Evolutionary conservation across 805 yeast species (phyloP).

Genomic region (Priceomyces fermenticarens): DNA sequence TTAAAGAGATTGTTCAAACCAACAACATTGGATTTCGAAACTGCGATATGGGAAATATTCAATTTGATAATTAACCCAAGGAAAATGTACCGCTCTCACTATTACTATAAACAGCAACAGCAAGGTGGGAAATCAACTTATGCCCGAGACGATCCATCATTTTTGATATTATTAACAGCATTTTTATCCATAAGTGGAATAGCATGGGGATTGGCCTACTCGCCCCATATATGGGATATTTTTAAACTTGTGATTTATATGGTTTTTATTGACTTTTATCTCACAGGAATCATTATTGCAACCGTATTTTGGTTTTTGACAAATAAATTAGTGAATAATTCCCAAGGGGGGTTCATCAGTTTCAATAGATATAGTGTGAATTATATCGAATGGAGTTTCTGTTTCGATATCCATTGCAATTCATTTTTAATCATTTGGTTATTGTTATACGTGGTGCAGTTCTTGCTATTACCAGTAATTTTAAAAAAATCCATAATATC

Average conservation of each 20-base stretch:
- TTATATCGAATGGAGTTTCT: constrained; percentile 85
- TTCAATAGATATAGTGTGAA: constrained; percentile 23
- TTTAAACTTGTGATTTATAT: constrained; percentile 69
- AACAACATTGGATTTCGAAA: constrained; percentile 83
- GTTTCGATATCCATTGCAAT: constrained; percentile 92
- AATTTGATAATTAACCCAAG: constrained; percentile 72
- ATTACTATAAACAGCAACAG: constrained; percentile 66
- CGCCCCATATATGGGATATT: constrained; percentile 59
- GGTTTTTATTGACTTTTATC: constrained; percentile 80
- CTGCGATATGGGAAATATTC: constrained; percentile 88
- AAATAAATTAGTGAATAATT: constrained; percentile 55
- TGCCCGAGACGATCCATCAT: constrained; percentile 92
- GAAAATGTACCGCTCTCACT: constrained; percentile 76
- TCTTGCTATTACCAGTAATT: constrained; percentile 68
- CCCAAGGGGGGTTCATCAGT: constrained; percentile 18
- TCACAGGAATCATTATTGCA: constrained; percentile 66
- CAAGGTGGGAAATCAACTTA: constrained; percentile 55
- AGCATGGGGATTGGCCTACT: constrained; percentile 87
- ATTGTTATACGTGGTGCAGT: constrained; percentile 68
- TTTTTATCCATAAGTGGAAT: constrained; percentile 71
- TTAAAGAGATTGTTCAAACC: constrained; percentile 52
- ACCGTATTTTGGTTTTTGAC: constrained; percentile 72
- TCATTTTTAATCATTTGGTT: constrained; percentile 83
- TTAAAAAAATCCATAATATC: constrained; percentile 60
- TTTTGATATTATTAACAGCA: constrained; percentile 66